Conservation (phyloP, 306 rosid genomes). For the Lotus japonicus region DNA sequence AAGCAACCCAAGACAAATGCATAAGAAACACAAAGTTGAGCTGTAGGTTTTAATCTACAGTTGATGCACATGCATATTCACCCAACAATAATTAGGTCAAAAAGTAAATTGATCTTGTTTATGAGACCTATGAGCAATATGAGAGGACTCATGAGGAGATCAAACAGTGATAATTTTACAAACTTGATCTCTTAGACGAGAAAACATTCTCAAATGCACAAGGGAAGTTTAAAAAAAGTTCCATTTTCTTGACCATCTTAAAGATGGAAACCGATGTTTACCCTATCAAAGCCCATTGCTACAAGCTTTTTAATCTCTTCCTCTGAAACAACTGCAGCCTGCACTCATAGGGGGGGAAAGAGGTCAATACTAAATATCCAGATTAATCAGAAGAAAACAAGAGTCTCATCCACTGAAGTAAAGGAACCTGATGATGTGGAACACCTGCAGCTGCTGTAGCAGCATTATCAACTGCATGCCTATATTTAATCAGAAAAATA, state of each 20-base stretch:
- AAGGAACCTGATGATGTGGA: constrained; percentile 58
- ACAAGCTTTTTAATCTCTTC: constrained; percentile 74
- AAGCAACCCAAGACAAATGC: constrained; percentile 24
- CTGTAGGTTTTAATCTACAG: constrained; percentile 9
- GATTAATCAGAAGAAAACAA: constrained; percentile 16
- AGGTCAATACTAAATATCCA: constrained; percentile 17
- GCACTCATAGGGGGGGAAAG: constrained; percentile 25
- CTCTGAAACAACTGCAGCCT: constrained; percentile 64
- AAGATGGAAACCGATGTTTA: constrained; percentile 22
- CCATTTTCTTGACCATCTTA: constrained; percentile 8
- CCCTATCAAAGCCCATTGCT: constrained; percentile 97
- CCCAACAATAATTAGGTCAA: background rate
- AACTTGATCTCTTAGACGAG: background rate
- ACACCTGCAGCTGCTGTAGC: constrained; percentile 42
- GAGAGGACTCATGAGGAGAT: background rate
- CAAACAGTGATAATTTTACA: background rate
- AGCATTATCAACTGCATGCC: constrained; percentile 40
- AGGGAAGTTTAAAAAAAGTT: background rate
- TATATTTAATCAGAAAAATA: constrained; percentile 31
- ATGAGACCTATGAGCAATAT: background rate
- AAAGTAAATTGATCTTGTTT: background rate
- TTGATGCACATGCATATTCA: background rate
- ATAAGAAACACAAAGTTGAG: background rate
- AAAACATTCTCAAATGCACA: background rate
- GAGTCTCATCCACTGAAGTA: background rate